Base-by-base conservation (phyloP, 176 grass and related monocot genomes). In the Eleusine indica region DNA sequence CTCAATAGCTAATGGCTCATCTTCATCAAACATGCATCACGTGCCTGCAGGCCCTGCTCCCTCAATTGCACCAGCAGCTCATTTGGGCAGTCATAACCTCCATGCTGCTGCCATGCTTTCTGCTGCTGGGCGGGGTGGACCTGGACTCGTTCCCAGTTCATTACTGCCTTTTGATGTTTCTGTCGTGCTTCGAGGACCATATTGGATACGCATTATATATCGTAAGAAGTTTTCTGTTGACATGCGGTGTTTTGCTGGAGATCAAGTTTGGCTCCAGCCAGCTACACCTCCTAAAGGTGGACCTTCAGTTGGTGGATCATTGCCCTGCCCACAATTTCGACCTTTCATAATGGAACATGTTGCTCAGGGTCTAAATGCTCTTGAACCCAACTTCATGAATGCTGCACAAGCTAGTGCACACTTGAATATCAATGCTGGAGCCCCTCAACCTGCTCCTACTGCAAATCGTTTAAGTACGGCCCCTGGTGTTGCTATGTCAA, bases 341-440 rank as follows among this genome's bases (percentile, higher is more conserved):
- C 97, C 97, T 79, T 99, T 99, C 78, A 99, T 99, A 72, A 99
- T 99, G 97, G 97, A 99, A 87, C 97, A 99, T 94, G 93, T 99
- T 84, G 97, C 93, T 83, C 97, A 99, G 80, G 97, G 97, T 87
- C 84, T 99, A 88, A 99, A 93, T 92, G 91, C 97, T 89, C 90
- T 96, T 65, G 97, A 99, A 71, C 87, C 97, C 67, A 89, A 71
- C 86, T 94, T 96, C 79, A 73, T 89, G 64, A 86, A 77, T 86
- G 85, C 88, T 82, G 67, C 85, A 35, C 88, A 92, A 68, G 54
- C 74, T 86, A 79, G 87, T 77, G 82, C 52, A 77, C 91, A 90
- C 65, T 77, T 94, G 19, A 91, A 88, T 88, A 70, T 65, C 17
- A 90, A 57, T 86, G 78, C 63, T 86, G 88, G 80, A 22, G 75